A percentile compares a stretch with the other conserved stretches of the same genome.
Evolutionary conservation across 352 stramenopile species (phyloP).

Genomic region (Phytopythium sindhum): DNA sequence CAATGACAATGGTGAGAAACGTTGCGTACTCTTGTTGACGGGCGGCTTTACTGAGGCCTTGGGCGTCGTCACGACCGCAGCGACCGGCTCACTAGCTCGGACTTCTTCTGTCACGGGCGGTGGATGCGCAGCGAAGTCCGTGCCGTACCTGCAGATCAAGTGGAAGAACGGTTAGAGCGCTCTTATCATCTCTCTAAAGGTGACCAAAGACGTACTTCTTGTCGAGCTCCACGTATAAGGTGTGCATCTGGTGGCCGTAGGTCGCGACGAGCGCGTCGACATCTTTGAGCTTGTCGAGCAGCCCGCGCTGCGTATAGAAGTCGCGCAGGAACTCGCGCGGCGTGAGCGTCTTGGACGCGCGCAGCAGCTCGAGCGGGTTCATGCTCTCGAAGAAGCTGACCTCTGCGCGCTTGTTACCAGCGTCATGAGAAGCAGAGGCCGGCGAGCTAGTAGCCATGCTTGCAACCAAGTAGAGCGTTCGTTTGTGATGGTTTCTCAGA

Average conservation of each 20-base stretch:
- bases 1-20: neutral
- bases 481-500: neutral
- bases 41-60: constrained; percentile 32
- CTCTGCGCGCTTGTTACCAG: neutral
- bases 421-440: neutral
- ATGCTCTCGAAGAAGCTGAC: constrained; percentile 49
- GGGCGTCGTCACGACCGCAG: constrained; percentile 19
- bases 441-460: constrained; percentile 2
- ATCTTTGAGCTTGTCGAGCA: constrained; percentile 66
- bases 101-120: constrained; percentile 39
- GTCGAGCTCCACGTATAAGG: constrained; percentile 65
- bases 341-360: constrained; percentile 49
- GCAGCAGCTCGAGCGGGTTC: constrained; percentile 52
- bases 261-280: constrained; percentile 52
- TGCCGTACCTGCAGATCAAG: constrained; percentile 45
- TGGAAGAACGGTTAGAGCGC: neutral
- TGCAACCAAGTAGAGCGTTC: neutral
- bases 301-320: constrained; percentile 64
- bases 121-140: constrained; percentile 43
- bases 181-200: neutral
- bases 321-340: constrained; percentile 62
- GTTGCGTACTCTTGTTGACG: constrained; percentile 63
- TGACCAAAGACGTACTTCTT: constrained; percentile 39
- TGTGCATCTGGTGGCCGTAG: constrained; percentile 49
- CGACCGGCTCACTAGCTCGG: constrained; percentile 25